phyloP scores from a whole-genome alignment of 768 basidiomycete genomes.

The Leccinum sublutescens region DNA sequence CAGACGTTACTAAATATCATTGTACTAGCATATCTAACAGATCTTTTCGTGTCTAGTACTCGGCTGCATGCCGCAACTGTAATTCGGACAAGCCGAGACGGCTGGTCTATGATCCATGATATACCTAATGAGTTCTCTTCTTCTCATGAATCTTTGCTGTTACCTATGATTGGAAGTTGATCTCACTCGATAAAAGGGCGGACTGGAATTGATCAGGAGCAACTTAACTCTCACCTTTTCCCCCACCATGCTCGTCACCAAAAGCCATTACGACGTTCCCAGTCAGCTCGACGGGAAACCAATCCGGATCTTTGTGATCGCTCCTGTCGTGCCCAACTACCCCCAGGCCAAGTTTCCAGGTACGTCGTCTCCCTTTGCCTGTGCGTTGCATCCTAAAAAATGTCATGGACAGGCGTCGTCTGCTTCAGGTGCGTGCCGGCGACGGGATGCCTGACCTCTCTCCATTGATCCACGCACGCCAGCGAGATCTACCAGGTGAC shows the following conservation, averaged over 20 bases:
- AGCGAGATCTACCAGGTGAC: conserved; percentile 97
- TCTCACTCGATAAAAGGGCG: too few species aligned
- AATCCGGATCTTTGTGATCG: conserved; percentile 80
- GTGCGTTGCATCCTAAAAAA: background rate
- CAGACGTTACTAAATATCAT: background rate
- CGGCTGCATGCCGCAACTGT: background rate
- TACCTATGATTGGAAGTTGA: background rate
- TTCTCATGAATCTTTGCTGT: background rate
- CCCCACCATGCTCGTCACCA: conserved; percentile 74
- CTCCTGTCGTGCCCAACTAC: conserved; percentile 76
- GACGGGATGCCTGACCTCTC: background rate
- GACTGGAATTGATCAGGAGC: background rate
- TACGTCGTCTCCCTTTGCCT: conserved; percentile 20
- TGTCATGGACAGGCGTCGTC: conserved; percentile 56
- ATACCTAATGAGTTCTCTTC: background rate
- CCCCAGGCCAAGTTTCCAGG: conserved; percentile 92
- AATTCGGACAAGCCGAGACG: background rate
- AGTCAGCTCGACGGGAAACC: conserved; percentile 66
- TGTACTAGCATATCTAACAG: background rate
- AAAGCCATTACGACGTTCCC: conserved; percentile 74
- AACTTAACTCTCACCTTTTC: conserved; percentile 26
- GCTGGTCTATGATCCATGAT: background rate
- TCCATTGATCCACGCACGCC: conserved; percentile 2
- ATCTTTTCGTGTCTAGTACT: background rate
- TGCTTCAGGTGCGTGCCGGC: conserved; percentile 61